Evolutionary conservation across 805 yeast species (phyloP).

Genomic region (Candida tallmaniae): DNA sequence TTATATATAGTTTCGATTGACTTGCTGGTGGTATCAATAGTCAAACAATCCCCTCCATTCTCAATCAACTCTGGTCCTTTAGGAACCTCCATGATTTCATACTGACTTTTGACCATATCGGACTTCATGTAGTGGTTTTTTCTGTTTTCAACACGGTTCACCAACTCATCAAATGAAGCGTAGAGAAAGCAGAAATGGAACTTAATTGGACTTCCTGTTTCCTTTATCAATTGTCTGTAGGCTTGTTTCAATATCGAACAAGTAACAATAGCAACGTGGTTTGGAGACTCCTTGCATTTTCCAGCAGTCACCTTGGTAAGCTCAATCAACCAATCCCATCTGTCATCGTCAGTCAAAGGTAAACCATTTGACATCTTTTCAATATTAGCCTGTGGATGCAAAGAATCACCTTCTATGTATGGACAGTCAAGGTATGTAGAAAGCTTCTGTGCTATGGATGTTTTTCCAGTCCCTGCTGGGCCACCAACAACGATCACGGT

Average conservation of each 20-base stretch:
- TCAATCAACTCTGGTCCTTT: conserved; percentile 28
- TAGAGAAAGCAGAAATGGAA: conserved; percentile 65
- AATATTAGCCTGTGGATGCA: conserved; percentile 69
- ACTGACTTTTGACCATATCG: conserved; percentile 78
- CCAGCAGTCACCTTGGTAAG: conserved; percentile 42
- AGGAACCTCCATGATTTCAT: conserved; percentile 71
- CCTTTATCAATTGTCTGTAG: conserved; percentile 63
- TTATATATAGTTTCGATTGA: conserved; percentile 22
- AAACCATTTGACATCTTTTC: conserved; percentile 78
- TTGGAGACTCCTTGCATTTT: conserved; percentile 25
- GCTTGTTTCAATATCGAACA: conserved; percentile 80
- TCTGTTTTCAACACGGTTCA: conserved; percentile 58
- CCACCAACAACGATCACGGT: conserved; percentile 74
- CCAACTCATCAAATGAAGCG: conserved; percentile 58
- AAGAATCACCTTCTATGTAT: conserved; percentile 80
- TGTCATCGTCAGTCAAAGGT: conserved; percentile 83
- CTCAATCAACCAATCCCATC: conserved; percentile 81
- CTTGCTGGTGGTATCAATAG: conserved; percentile 31
- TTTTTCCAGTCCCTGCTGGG: conserved; percentile 94
- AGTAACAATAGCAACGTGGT: conserved; percentile 51
- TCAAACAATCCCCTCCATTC: conserved; percentile 34
- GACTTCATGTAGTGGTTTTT: conserved; percentile 83
- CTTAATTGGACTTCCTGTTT: conserved; percentile 22
- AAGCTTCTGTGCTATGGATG: conserved; percentile 63
- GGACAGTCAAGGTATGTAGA: conserved; percentile 43